Base-by-base conservation (phyloP, 805 yeast genomes). In the Pichia rugopelliculosa region DNA sequence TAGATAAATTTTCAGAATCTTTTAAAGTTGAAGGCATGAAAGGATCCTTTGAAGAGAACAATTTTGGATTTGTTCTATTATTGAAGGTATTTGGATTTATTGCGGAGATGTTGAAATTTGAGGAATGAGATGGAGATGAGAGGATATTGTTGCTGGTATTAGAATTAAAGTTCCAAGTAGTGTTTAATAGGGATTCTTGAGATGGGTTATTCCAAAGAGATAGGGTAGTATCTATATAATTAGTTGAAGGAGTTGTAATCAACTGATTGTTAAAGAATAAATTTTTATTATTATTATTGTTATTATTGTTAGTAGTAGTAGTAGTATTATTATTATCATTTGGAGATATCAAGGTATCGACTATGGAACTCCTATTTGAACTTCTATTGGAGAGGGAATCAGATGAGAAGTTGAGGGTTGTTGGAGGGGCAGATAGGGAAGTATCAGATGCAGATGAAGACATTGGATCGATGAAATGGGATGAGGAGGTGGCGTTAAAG, bases 51-150 rank as follows among this genome's bases (percentile, higher is more conserved):
- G 30, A n/a, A 5, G 48, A 34, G 56, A 62, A 46, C 56, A 62
- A 17, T 56, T 56, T 36, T 56, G 58, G 51, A 34, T 39, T 52
- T 59, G 33, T 38, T 40, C 46, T 44, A 57, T 64, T 41, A 56
- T 61, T 47, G 56, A 61, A 20, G 54, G 49, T 42, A 26, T n/a
- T n/a, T n/a, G n/a, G n/a, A n/a, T n/a, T n/a, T n/a, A n/a, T n/a
- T n/a, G n/a, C n/a, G n/a, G n/a, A n/a, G n/a, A n/a, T n/a, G n/a
- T n/a, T n/a, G n/a, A n/a, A n/a, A n/a, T n/a, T n/a, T n/a, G n/a
- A n/a, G n/a, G n/a, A n/a, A n/a, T n/a, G n/a, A n/a, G n/a, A n/a
- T n/a, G 27, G 17, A 27, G 33, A 17, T 27, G 33, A n/a, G 33
- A 17, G 15, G 33, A 27, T 27, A 27, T 30, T 26, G 44, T 57